Conservation (phyloP, 768 basidiomycete genomes). For the Hortiboletus campestris region DNA sequence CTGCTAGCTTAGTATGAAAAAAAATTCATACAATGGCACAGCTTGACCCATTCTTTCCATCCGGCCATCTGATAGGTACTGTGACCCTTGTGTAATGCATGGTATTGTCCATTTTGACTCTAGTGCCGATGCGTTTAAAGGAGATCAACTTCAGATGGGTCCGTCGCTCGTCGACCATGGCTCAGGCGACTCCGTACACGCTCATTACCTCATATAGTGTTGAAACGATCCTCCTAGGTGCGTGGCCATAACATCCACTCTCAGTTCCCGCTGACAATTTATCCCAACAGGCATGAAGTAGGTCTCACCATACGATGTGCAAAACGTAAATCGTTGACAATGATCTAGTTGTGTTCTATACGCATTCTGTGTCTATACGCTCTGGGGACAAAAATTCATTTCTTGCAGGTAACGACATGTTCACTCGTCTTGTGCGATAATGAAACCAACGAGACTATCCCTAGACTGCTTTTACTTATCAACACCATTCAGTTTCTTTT, state of each 20-base stretch:
- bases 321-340: neutral
- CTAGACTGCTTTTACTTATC: conserved; percentile 11
- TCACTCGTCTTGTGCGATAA: neutral
- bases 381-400: conserved; percentile 9
- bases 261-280: neutral
- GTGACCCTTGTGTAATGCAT: neutral
- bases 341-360: conserved; percentile 13
- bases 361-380: conserved; percentile 12
- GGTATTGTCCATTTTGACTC: neutral
- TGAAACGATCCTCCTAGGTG: conserved; percentile 21
- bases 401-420: conserved; percentile 7
- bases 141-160: neutral
- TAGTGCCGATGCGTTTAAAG: neutral
- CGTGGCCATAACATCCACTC: neutral
- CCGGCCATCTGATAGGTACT: neutral
- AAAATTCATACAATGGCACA: neutral
- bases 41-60: neutral
- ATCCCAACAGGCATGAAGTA: conserved; percentile 16
- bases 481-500: conserved; percentile 19
- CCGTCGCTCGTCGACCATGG: conserved; percentile 1
- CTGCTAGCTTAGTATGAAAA: neutral
- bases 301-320: neutral
- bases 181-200: neutral
- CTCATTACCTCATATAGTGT: conserved; percentile 1
- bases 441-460: neutral